Percentiles rank a stretch among this genome's conserved stretches.
Evolutionary conservation across 305 asterid species (phyloP).

Genomic region (Fraxinus nigra): DNA sequence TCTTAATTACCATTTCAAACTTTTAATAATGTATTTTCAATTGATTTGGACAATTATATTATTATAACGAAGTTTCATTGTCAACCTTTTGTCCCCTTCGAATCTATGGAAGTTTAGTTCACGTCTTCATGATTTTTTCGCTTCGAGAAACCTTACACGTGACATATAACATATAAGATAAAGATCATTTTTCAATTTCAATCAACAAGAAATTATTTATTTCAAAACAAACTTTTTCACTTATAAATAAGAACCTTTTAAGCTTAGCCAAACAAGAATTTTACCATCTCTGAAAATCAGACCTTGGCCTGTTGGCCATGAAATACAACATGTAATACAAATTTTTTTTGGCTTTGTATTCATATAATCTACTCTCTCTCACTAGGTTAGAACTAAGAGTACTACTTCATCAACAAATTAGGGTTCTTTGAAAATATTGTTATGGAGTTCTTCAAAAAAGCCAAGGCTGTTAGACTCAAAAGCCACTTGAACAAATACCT

Average conservation of each 20-base stretch:
- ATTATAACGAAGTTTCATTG: not conserved
- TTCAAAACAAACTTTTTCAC: not conserved
- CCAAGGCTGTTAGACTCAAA: slow-evolving; percentile 59
- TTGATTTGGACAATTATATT: not conserved
- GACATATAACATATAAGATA: not conserved
- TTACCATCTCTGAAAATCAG: not conserved
- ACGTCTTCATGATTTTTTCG: not conserved
- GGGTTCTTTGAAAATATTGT: not conserved
- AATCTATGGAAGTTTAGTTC: not conserved
- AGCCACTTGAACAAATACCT: slow-evolving; percentile 79
- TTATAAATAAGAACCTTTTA: not conserved
- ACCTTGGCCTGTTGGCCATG: not conserved
- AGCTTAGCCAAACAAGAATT: not conserved
- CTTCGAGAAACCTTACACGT: not conserved
- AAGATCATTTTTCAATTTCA: not conserved
- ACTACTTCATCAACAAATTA: not conserved
- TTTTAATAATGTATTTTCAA: not conserved
- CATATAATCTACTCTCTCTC: not conserved
- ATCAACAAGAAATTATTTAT: not conserved
- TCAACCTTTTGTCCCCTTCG: not conserved
- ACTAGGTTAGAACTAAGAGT: too few species aligned
- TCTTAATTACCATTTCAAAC: not conserved
- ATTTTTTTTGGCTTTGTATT: not conserved
- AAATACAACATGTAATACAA: not conserved
- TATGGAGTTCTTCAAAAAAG: slow-evolving; percentile 73